Conservation (phyloP, 2,329 filamentous ascomycete species). For the Colletotrichum sublineola region DNA sequence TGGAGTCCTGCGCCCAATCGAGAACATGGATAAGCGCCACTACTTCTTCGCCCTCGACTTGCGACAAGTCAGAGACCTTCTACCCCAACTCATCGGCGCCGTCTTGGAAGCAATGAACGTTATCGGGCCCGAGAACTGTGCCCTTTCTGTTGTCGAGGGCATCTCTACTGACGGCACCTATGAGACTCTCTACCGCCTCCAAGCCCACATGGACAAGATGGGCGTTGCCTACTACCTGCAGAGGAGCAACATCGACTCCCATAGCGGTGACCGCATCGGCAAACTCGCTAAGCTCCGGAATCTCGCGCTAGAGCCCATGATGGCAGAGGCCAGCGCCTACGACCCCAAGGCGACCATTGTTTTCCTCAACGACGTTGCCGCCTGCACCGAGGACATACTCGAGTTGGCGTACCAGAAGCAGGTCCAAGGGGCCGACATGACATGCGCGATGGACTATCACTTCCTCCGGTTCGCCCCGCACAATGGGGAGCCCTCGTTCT, state of each 20-base stretch:
- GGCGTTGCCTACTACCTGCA: constrained; percentile 58
- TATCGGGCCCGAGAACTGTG: constrained; percentile 64
- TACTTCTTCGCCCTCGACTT: constrained; percentile 69
- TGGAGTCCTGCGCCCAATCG: constrained; percentile 21
- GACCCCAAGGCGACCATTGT: constrained; percentile 56
- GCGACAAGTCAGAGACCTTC: constrained; percentile 57
- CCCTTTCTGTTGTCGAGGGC: constrained; percentile 68
- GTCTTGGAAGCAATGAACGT: constrained; percentile 63
- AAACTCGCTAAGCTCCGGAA: constrained; percentile 66
- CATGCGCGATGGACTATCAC: constrained; percentile 71
- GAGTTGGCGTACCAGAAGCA: constrained; percentile 59
- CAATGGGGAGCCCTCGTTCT: constrained; percentile 60
- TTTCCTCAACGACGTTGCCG: constrained; percentile 68
- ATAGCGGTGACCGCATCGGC: constrained; percentile 58
- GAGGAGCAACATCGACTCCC: constrained; percentile 59
- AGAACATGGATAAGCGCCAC: constrained; percentile 37
- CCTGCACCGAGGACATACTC: constrained; percentile 68
- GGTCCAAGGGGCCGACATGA: constrained; percentile 66
- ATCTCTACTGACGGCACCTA: constrained; percentile 67
- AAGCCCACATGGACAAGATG: constrained; percentile 53
- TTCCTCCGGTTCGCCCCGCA: constrained; percentile 48
- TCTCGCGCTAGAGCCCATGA: constrained; percentile 63
- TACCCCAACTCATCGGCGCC: constrained; percentile 65
- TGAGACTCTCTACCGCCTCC: constrained; percentile 61
- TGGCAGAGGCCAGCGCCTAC: constrained; percentile 46